These are phyloP conservation scores for Penicillium sp. DNA, from an alignment of 2,329 filamentous ascomycete species.

Conservation along the genomic window DNA sequence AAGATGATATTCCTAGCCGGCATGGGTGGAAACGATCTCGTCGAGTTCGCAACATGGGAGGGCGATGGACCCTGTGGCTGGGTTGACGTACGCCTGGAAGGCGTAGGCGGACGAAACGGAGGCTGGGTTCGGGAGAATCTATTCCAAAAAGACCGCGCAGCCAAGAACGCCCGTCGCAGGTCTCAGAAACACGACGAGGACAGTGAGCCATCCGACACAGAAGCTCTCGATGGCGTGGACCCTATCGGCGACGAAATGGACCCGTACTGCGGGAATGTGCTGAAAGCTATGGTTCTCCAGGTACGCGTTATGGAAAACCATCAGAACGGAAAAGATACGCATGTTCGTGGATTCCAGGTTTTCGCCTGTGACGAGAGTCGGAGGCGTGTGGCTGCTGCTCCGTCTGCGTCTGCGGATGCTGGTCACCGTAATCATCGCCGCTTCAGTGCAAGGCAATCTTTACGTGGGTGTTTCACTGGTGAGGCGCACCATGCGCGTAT, in stretches of 20 bases:
- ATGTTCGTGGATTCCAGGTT: conserved; percentile 88
- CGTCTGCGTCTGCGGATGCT: conserved; percentile 36
- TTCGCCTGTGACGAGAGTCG: conserved; percentile 57
- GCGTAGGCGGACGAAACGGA: conserved; percentile 55
- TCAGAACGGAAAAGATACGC: conserved; percentile 99
- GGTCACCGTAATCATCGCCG: conserved; percentile 29
- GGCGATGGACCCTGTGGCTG: conserved; percentile 81
- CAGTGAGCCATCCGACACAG: conserved; percentile 18
- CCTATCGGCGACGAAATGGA: conserved; percentile 30
- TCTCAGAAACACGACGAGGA: conserved; percentile 9
- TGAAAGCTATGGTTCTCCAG: conserved; percentile 87
- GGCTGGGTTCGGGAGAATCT: conserved; percentile 29
- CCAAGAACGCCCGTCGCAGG: conserved; percentile 9
- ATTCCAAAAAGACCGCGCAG: conserved; percentile 12
- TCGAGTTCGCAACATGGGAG: conserved; percentile 80
- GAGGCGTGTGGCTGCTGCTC: conserved; percentile 27
- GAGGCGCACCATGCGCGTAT: conserved; percentile 18
- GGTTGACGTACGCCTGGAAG: conserved; percentile 76
- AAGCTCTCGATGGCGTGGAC: conserved; percentile 30
- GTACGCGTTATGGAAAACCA: conserved; percentile 93
- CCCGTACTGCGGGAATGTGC: conserved; percentile 65
- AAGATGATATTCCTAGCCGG: conserved; percentile 87
- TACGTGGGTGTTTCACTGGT: conserved; percentile 27
- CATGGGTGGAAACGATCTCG: conserved; percentile 86
- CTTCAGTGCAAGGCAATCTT: conserved; percentile 32